A percentile compares a stretch with the other conserved stretches of the same genome.
Evolutionary conservation across 768 basidiomycete genomes (phyloP).

Genomic region (Mycena galopus): DNA sequence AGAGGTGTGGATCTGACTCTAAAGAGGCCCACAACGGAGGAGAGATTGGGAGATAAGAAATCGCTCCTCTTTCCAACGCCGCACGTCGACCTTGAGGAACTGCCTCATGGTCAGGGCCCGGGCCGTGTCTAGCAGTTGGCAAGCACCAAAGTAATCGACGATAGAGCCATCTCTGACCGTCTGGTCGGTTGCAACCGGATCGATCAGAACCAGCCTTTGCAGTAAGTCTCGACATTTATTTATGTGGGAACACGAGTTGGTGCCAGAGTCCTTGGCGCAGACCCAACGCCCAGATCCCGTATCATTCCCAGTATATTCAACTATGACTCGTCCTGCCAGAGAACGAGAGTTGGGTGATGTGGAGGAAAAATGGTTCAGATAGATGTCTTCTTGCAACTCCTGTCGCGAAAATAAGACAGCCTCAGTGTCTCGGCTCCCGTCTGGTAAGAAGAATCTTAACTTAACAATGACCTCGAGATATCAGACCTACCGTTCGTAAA

Average conservation of each 20-base stretch:
- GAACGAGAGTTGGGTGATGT: neutral
- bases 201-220: conserved; percentile 9
- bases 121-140: neutral
- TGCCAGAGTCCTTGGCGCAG: conserved; percentile 13
- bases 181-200: conserved; percentile 13
- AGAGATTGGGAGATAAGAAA: conserved; percentile 27
- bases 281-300: neutral
- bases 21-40: conserved; percentile 24
- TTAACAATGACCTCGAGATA: neutral
- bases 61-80: neutral
- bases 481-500: neutral
- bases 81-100: neutral
- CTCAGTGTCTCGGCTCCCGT: neutral
- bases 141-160: conserved; percentile 8
- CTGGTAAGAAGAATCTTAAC: neutral
- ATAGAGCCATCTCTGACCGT: neutral
- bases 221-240: neutral
- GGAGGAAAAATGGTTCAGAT: conserved; percentile 13
- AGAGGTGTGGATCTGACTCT: neutral
- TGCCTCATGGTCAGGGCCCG: neutral
- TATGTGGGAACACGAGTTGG: neutral
- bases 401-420: conserved; percentile 8
- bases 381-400: conserved; percentile 10
- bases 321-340: conserved; percentile 1
- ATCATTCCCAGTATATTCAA: conserved; percentile 9